phyloP scores from a whole-genome alignment of 495 filamentous ascomycete species.

The Penicillium goetzii region DNA sequence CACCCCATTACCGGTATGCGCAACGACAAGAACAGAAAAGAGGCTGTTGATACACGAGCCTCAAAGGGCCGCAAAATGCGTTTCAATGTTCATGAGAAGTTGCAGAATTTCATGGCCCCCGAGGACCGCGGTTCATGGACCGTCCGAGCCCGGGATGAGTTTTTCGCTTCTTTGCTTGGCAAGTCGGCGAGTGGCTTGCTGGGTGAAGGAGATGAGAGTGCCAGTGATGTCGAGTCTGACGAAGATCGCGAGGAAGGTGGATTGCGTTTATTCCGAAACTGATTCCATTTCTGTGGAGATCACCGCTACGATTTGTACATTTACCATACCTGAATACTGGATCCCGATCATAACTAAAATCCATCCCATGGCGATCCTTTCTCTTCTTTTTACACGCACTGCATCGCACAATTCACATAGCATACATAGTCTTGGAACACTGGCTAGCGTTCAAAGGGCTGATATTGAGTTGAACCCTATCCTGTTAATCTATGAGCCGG shows the following conservation, averaged over 20 bases:
- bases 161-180: constrained; percentile 89
- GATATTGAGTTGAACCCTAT: background rate
- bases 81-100: constrained; percentile 92
- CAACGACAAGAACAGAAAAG: constrained; percentile 79
- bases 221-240: constrained; percentile 55
- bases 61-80: constrained; percentile 94
- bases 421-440: background rate
- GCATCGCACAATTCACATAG: background rate
- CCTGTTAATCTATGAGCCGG: background rate
- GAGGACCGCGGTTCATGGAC: constrained; percentile 81
- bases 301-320: constrained; percentile 2
- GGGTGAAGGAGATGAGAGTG: constrained; percentile 66
- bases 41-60: constrained; percentile 93
- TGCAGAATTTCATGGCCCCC: constrained; percentile 97
- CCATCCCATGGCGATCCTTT: background rate
- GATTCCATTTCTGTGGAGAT: constrained; percentile 4
- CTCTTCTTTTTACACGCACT: background rate
- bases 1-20: constrained; percentile 64
- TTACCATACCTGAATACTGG: constrained; percentile 8
- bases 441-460: background rate
- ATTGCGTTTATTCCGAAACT: constrained; percentile 73
- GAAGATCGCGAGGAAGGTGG: constrained; percentile 65
- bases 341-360: background rate
- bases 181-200: constrained; percentile 66
- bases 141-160: constrained; percentile 74